Conservation (phyloP, 257 asterid species). For the Solanum sejunctum region DNA sequence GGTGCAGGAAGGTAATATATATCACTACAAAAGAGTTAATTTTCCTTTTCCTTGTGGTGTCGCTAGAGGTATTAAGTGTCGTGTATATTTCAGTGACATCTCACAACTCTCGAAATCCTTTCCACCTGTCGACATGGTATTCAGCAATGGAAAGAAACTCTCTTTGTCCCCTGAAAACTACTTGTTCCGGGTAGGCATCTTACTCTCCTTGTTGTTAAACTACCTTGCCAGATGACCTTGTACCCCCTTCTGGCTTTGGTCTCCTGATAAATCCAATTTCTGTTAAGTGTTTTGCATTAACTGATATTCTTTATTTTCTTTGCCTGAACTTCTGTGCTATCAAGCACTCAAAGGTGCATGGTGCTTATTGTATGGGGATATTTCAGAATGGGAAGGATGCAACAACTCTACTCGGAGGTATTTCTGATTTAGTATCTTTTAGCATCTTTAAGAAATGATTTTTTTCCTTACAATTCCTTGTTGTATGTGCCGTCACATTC, state of each 20-base stretch:
- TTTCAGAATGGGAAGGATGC: constrained; percentile 98
- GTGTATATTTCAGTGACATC: constrained; percentile 45
- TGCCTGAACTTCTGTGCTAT: not conserved
- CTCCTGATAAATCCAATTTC: not conserved
- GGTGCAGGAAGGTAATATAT: constrained; percentile 86
- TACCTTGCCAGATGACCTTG: not conserved
- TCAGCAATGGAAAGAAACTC: constrained; percentile 73
- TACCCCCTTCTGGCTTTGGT: not conserved
- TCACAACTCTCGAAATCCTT: constrained; percentile 57
- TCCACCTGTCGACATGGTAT: constrained; percentile 89
- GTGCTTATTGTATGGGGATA: constrained; percentile 94
- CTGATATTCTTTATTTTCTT: not conserved
- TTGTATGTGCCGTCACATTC: not conserved
- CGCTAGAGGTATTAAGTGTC: not conserved
- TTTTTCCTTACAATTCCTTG: not conserved
- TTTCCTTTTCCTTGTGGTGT: not conserved
- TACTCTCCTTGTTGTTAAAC: constrained; percentile 4
- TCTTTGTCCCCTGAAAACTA: constrained; percentile 87
- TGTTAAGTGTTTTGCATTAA: constrained; percentile 2
- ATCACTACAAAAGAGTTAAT: not conserved
- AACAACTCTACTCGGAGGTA: constrained; percentile 98
- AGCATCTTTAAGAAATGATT: not conserved
- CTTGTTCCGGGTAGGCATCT: constrained; percentile 66
- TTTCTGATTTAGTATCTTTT: not conserved
- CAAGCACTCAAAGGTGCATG: constrained; percentile 92